Evolutionary conservation across 1,284 basidiomycete species (phyloP).

Genomic region (Athelia sp.): DNA sequence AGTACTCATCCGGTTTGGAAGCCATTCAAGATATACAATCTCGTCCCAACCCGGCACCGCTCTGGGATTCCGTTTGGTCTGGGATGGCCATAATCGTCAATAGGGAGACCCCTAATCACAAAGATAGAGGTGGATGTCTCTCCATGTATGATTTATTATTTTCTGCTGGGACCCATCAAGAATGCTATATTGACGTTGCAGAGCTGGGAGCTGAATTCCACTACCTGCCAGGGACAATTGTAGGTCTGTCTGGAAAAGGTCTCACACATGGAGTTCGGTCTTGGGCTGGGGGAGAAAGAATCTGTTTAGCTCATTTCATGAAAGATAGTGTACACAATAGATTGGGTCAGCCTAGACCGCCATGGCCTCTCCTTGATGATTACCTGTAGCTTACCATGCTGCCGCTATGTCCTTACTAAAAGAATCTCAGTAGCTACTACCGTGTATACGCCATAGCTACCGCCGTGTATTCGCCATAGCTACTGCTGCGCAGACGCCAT

Average conservation of each 20-base stretch:
- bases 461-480: neutral
- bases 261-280: neutral
- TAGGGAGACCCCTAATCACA: neutral
- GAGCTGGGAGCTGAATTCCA: neutral
- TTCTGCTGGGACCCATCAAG: neutral
- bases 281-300: neutral
- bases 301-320: constrained; percentile 1
- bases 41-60: neutral
- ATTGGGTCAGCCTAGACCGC: neutral
- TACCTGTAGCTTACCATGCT: neutral
- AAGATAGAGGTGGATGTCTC: neutral
- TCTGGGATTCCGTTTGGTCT: neutral
- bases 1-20: neutral
- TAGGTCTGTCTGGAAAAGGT: neutral
- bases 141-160: neutral
- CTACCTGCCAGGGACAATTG: neutral
- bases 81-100: neutral
- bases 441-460: neutral
- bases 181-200: neutral
- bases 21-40: neutral
- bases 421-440: neutral
- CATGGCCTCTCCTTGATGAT: neutral
- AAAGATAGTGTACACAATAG: neutral
- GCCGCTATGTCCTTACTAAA: neutral
- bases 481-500: neutral